Conservation (phyloP, 164 flowering plant genomes). For the Annona cherimola region DNA sequence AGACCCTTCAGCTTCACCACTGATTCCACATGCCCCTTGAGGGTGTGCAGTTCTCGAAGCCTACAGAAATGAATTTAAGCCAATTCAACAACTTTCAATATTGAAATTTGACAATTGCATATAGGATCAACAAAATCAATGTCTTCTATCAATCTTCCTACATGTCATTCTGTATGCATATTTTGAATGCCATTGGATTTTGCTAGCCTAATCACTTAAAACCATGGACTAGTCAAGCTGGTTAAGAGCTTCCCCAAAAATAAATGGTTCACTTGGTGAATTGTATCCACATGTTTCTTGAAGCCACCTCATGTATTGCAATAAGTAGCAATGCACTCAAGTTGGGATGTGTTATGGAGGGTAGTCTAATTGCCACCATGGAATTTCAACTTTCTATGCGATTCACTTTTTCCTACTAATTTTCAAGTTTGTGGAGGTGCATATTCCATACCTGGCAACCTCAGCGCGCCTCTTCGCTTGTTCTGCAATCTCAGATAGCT, state of each 20-base stretch:
- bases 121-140: not conserved
- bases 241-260: no score
- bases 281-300: no score
- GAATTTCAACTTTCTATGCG: not conserved
- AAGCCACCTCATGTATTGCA: no score
- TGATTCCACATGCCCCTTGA: constrained; percentile 76
- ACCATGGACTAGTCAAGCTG: no score
- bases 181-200: not conserved
- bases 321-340: no score
- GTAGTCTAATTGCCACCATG: no score
- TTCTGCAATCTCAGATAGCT: constrained; percentile 94
- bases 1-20: constrained; percentile 73
- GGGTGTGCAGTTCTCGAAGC: constrained; percentile 69
- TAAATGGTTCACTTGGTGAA: no score
- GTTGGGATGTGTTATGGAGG: no score
- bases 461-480: constrained; percentile 97
- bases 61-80: constrained; percentile 14
- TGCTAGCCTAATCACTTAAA: not conserved
- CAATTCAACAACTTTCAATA: no score
- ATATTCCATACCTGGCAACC: constrained; percentile 65
- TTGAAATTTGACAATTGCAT: not conserved
- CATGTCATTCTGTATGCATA: no score
- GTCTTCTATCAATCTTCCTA: no score
- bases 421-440: not conserved
- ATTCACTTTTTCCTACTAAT: not conserved